Conservation (phyloP, 768 basidiomycete species). For the Tephrocybe sp. region DNA sequence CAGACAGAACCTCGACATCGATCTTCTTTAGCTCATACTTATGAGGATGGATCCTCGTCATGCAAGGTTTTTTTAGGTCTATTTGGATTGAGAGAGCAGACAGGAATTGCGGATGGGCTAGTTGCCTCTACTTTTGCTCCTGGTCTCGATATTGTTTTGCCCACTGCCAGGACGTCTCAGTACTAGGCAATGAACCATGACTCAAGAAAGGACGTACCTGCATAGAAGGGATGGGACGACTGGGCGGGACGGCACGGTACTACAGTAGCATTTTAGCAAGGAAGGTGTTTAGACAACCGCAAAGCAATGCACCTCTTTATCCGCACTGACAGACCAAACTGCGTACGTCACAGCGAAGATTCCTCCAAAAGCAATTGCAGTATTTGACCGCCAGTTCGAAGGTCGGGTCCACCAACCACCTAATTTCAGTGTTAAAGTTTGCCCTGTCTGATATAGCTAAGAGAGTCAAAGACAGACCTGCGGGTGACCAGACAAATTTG, state of each 20-base stretch:
- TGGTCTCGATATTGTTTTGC: slow-evolving; percentile 30
- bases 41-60: neutral
- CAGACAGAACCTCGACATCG: no score
- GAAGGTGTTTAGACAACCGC: neutral
- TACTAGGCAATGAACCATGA: neutral
- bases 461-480: slow-evolving; percentile 48
- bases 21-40: no score
- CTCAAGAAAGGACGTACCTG: slow-evolving; percentile 41
- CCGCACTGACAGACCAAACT: slow-evolving; percentile 72
- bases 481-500: slow-evolving; percentile 92
- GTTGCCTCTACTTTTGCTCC: slow-evolving; percentile 11
- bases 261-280: slow-evolving; percentile 22
- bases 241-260: slow-evolving; percentile 59
- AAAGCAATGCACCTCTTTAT: slow-evolving; percentile 63
- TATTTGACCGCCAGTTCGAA: slow-evolving; percentile 86
- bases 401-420: slow-evolving; percentile 97
- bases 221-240: slow-evolving; percentile 76
- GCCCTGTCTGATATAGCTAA: neutral
- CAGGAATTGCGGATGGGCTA: slow-evolving; percentile 4
- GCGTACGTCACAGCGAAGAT: slow-evolving; percentile 63
- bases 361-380: slow-evolving; percentile 67
- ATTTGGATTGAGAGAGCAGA: slow-evolving; percentile 1
- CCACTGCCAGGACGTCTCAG: slow-evolving; percentile 23
- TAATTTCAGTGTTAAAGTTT: slow-evolving; percentile 23
- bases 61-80: neutral